Evolutionary conservation across 345 rosid genomes (phyloP).

Genomic region (Eucalyptus curtisii): DNA sequence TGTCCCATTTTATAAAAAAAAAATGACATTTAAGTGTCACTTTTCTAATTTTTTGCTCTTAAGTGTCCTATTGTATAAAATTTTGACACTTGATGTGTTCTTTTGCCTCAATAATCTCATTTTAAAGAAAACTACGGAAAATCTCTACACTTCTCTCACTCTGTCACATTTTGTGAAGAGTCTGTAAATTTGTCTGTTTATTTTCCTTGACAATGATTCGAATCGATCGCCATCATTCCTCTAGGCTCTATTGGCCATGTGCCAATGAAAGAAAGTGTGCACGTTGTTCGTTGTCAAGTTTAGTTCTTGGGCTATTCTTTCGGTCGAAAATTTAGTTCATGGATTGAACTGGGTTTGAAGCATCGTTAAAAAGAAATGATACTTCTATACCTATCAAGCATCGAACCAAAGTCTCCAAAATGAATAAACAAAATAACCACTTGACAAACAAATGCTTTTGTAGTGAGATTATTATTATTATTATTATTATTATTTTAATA

Average conservation of each 20-base stretch:
- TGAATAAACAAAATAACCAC: neutral
- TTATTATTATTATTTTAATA: no score
- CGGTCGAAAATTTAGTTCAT: neutral
- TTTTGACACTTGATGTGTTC: no score
- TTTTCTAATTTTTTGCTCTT: no score
- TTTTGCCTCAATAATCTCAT: neutral
- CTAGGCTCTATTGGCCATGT: no score
- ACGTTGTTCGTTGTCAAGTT: neutral
- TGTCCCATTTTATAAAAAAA: no score
- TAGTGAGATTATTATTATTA: no score
- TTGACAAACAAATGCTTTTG: neutral
- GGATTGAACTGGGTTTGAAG: neutral
- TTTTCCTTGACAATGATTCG: neutral
- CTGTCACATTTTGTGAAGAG: neutral
- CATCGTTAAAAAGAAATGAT: no score
- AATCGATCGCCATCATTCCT: neutral
- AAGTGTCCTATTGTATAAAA: fast-evolving
- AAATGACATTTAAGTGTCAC: fast-evolving
- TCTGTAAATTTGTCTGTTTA: no score
- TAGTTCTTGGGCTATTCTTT: neutral
- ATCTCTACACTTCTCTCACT: neutral
- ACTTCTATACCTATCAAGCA: neutral
- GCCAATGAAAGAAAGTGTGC: neutral
- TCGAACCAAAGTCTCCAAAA: neutral
- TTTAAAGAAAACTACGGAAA: neutral